Evolutionary conservation across 768 basidiomycete genomes (phyloP), one percentile per base, ranked within the genome.

Genomic region (Phlegmacium glaucopus): DNA sequence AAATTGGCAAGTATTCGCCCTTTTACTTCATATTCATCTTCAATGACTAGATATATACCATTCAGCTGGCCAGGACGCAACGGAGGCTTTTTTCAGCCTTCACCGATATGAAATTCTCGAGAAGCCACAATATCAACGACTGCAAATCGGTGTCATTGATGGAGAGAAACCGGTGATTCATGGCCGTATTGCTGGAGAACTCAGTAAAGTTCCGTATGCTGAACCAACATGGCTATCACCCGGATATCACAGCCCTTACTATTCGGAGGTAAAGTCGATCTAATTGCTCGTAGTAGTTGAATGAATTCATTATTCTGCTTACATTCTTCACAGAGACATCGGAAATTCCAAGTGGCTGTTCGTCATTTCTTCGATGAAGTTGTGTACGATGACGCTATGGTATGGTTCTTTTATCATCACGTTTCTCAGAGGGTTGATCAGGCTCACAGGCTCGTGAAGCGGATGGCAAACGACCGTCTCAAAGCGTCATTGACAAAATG

Each of bases 21-120:
- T n/a, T 10, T 34, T 34, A 34, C 32, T 11, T 11, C 6, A 2
- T 4, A 34, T 11, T n/a, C 32, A 34, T 11, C n/a, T n/a, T 11
- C n/a, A 34, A 6, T 6, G 6, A 11, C n/a, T 34, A 22, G 22
- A 22, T 22, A 22, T n/a, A 11, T 34, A n/a, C n/a, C 4, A 34
- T 34, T n/a, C n/a, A 34, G 32, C 32, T 34, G 32, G 32, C n/a
- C 32, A 34, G n/a, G 32, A 34, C 57, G 86, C 85, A 1, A 95
- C 93, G 0, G 86, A 91, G 29, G 78, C 79, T 4, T 96, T 97
- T 72, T 96, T 85, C 58, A 81, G 87, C 44, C 82, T 97, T 34
- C 94, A 98, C 62, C 79, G 90, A 17, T 79, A 85, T 35, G 93
- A 95, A 58, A 82, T 96, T 12, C 76, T 97, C 37, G 69, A 77